phyloP scores from a whole-genome alignment of 352 stramenopile species.

The Phytophthora aleatoria region DNA sequence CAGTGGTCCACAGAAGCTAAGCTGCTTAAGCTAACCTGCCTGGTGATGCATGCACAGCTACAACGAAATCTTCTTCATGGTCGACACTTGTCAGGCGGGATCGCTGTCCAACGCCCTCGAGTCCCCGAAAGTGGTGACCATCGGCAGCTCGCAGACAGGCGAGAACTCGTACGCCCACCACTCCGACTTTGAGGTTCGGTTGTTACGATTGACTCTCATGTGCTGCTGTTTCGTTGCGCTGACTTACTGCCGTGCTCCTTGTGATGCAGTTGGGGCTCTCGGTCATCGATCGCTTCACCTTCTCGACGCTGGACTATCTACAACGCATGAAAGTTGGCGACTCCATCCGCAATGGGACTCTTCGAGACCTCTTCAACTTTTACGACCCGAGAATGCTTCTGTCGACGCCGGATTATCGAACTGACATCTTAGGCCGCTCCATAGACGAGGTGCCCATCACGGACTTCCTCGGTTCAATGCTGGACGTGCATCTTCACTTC shows the following conservation, averaged over 20 bases:
- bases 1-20: background rate
- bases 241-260: background rate
- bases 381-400: conserved; percentile 87
- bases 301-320: conserved; percentile 88
- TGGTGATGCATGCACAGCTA: conserved; percentile 58
- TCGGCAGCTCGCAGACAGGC: conserved; percentile 90
- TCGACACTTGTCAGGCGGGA: conserved; percentile 97
- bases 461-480: conserved; percentile 89
- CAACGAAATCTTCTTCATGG: conserved; percentile 96
- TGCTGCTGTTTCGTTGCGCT: background rate
- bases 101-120: conserved; percentile 89
- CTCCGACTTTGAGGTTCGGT: conserved; percentile 72
- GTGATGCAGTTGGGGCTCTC: conserved; percentile 69
- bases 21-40: background rate
- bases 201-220: conserved; percentile 2
- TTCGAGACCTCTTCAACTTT: conserved; percentile 79
- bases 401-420: conserved; percentile 81
- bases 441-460: conserved; percentile 83
- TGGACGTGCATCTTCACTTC: conserved; percentile 76
- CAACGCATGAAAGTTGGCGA: conserved; percentile 84
- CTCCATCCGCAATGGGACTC: conserved; percentile 64
- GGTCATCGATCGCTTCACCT: conserved; percentile 92
- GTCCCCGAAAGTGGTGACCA: conserved; percentile 92
- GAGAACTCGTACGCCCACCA: conserved; percentile 97
- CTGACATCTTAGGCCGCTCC: conserved; percentile 69